Evolutionary conservation across 2,329 filamentous ascomycete genomes (phyloP), one percentile per base, ranked within the genome.

Genomic region (Ascochyta koolunga): DNA sequence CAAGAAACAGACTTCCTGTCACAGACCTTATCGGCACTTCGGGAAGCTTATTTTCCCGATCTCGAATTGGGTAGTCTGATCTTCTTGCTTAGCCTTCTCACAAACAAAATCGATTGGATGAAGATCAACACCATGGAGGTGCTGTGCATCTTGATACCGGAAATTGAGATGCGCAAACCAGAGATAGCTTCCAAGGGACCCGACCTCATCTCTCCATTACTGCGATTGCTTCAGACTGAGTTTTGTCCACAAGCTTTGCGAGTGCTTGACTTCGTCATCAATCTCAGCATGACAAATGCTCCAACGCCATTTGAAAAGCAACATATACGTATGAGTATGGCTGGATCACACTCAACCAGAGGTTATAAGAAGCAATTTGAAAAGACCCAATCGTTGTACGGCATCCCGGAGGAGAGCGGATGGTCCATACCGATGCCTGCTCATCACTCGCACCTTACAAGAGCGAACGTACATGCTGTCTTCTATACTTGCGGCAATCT

Each of bases 251-350:
- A 96, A 68, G 95, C 95, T 10, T 79, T 99, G 9, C 87, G 91
- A 61, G 93, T 99, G 1, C 80, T 99, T 54, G 95, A 99, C 73
- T 90, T 93, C 60, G 95, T 98, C 65, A 96, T 97, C 84, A 91
- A 90, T 24, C 96, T 97, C 83, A 91, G 90, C 21, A 93, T 98
- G 80, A 92, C 92, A 0, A 90, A 91, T 4, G 92, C 90, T 3
- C 62, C 73, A 5, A 80, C 77, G 27, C 89, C 93, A 1, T 91
- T 96, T 83, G 95, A 98, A 74, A 91, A 90, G 65, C 91, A 97
- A 65, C 92, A 98, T 69, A 79, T 99, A 54, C 87, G 95, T 33
- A 99, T 99, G 96, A 98, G 93, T 75, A 97, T 99, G 91, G 93
- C 92, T 5, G 89, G 90, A 11, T 88, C 90, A 1, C 91, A 92